A percentile compares a stretch with the other conserved stretches of the same genome.
Evolutionary conservation across 495 filamentous ascomycete genomes (phyloP).

Genomic region (Durotheca rogersii): DNA sequence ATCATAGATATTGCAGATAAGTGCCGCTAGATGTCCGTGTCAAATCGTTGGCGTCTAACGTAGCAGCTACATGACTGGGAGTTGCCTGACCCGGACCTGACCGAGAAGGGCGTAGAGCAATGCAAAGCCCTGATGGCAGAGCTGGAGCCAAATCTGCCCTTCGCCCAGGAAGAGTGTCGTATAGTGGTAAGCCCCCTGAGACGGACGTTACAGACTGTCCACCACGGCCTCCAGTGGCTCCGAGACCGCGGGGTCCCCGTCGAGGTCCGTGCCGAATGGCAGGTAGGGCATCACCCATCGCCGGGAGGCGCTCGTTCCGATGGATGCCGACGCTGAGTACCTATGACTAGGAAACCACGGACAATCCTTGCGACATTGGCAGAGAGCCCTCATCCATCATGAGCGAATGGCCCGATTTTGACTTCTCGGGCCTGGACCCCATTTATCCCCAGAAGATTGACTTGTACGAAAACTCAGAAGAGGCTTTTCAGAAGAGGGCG

Average conservation of each 20-base stretch:
- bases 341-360: constrained; percentile 48
- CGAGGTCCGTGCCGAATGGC: constrained; percentile 50
- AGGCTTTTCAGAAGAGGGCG: constrained; percentile 44
- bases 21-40: constrained; percentile 13
- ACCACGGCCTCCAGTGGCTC: constrained; percentile 46
- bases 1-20: constrained; percentile 30
- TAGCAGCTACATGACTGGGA: constrained; percentile 32
- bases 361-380: constrained; percentile 55
- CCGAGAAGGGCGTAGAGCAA: constrained; percentile 29
- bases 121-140: constrained; percentile 23
- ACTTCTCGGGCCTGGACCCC: constrained; percentile 49
- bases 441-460: constrained; percentile 50
- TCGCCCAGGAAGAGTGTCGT: constrained; percentile 44
- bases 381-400: constrained; percentile 36
- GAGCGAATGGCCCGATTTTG: constrained; percentile 46
- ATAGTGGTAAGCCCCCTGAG: constrained; percentile 53
- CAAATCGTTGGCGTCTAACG: constrained; percentile 18
- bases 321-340: background rate
- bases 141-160: constrained; percentile 30
- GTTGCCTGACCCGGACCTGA: constrained; percentile 30
- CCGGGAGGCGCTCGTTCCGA: background rate
- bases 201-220: constrained; percentile 51
- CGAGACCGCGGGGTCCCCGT: constrained; percentile 44
- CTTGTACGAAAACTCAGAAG: constrained; percentile 45
- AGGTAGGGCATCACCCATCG: constrained; percentile 37